These are phyloP conservation scores for Thermothelomyces thermophilus DNA, from an alignment of 2,329 filamentous ascomycete genomes.

Conservation along the genomic window DNA sequence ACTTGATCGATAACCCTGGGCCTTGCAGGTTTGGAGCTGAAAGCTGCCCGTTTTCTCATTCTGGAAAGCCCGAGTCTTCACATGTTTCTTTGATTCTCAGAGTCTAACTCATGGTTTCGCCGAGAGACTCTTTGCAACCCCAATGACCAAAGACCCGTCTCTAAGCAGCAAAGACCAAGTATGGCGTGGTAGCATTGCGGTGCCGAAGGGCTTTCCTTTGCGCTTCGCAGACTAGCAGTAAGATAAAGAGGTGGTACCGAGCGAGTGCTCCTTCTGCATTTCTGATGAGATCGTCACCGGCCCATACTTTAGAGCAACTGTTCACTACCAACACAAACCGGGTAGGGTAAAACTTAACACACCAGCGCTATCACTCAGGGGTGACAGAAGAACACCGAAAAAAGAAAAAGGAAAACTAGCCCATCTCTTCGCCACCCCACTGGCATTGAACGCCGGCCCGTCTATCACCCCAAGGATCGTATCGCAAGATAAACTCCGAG, in stretches of 20 bases:
- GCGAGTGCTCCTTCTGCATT: background rate
- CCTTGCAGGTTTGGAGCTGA: constrained; percentile 8
- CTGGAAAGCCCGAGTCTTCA: background rate
- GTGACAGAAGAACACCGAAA: background rate
- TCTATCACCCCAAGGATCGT: background rate
- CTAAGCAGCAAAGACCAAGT: too few species aligned
- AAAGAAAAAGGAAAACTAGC: background rate
- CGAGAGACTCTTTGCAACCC: too few species aligned
- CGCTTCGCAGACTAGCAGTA: too few species aligned
- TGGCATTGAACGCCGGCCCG: background rate
- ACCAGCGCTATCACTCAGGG: background rate
- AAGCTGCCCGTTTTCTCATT: background rate
- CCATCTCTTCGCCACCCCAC: background rate
- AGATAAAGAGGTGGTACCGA: too few species aligned
- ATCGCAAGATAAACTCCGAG: background rate
- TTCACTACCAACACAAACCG: background rate
- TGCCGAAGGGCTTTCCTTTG: too few species aligned
- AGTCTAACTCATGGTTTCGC: background rate
- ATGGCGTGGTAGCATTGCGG: too few species aligned
- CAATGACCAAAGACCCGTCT: too few species aligned
- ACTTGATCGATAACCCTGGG: constrained; percentile 3
- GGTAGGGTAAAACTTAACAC: background rate
- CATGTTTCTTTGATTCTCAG: background rate
- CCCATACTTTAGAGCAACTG: too few species aligned
- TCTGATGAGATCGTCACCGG: background rate